A percentile compares a stretch with the other conserved stretches of the same genome.
Conservation (phyloP, 805 yeast species). For the Nakazawaea anatomiae region DNA sequence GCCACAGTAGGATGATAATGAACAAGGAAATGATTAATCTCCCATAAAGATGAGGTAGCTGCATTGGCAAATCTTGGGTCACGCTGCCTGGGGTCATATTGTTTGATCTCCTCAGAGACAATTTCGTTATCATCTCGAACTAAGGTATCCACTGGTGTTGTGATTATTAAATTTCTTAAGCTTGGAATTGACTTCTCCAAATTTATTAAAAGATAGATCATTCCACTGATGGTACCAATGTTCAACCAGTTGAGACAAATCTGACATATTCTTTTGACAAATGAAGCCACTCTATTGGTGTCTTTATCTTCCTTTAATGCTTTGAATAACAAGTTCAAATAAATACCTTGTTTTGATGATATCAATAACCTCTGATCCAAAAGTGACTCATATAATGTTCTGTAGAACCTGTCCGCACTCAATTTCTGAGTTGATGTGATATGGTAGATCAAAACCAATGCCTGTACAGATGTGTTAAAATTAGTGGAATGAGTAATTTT, state of each 20-base stretch:
- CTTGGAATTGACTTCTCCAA: conserved; percentile 60
- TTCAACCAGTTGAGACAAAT: conserved; percentile 82
- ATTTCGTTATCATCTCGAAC: conserved; percentile 23
- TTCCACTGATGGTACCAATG: conserved; percentile 83
- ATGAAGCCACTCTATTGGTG: conserved; percentile 70
- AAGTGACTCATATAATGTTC: conserved; percentile 85
- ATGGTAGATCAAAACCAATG: conserved; percentile 79
- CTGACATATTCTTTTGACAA: conserved; percentile 86
- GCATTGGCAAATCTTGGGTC: conserved; percentile 95
- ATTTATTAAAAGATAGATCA: conserved; percentile 68
- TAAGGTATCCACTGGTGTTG: conserved; percentile 45
- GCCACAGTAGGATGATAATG: conserved; percentile 94
- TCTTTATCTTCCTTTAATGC: conserved; percentile 68
- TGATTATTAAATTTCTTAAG: conserved; percentile 54
- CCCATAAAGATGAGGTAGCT: conserved; percentile 80
- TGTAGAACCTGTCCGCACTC: conserved; percentile 65
- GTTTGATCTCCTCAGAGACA: conserved; percentile 18
- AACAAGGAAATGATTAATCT: conserved; percentile 59
- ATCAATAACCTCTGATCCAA: conserved; percentile 75
- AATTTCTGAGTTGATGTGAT: conserved; percentile 58
- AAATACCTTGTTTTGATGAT: conserved; percentile 93
- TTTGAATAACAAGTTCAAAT: conserved; percentile 78
- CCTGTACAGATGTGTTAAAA: conserved; percentile 91
- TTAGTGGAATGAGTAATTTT: conserved; percentile 90
- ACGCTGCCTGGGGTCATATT: conserved; percentile 81